phyloP scores from a whole-genome alignment of 2,329 filamentous ascomycete genomes.

The Alternaria triticimaculans region DNA sequence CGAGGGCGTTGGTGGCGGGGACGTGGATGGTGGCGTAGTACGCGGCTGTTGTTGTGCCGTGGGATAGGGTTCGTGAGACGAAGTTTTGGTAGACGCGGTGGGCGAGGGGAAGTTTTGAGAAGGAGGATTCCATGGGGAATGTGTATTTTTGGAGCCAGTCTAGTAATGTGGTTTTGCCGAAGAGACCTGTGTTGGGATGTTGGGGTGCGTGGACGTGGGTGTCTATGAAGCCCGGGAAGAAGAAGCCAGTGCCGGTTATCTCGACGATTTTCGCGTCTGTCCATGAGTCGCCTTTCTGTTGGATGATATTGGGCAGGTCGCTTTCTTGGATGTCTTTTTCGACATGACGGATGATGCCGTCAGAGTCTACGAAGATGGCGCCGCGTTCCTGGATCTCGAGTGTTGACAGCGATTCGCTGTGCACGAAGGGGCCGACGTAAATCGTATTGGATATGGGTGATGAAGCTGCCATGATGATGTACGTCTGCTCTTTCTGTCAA shows the following conservation, averaged over 20 bases:
- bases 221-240: constrained; percentile 87
- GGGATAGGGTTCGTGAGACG: constrained; percentile 78
- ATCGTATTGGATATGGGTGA: constrained; percentile 48
- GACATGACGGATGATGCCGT: constrained; percentile 60
- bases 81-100: constrained; percentile 76
- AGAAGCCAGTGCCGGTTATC: constrained; percentile 66
- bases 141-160: constrained; percentile 96
- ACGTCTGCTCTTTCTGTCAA: background rate
- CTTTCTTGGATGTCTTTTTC: constrained; percentile 38
- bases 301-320: background rate
- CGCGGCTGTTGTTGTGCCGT: constrained; percentile 92
- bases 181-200: constrained; percentile 92
- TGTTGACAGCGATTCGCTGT: constrained; percentile 57
- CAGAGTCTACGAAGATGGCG: constrained; percentile 59
- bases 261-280: constrained; percentile 49
- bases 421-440: constrained; percentile 68
- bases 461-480: constrained; percentile 38
- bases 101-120: constrained; percentile 67
- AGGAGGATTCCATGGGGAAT: constrained; percentile 86
- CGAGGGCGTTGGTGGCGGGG: constrained; percentile 86
- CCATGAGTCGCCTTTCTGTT: constrained; percentile 35
- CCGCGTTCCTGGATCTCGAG: constrained; percentile 58
- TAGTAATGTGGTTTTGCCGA: constrained; percentile 89
- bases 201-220: constrained; percentile 96
- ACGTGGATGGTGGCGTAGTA: constrained; percentile 94